These are phyloP conservation scores for Calocybe gambosa DNA, from an alignment of 1,284 basidiomycete species.

Conservation along the genomic window DNA sequence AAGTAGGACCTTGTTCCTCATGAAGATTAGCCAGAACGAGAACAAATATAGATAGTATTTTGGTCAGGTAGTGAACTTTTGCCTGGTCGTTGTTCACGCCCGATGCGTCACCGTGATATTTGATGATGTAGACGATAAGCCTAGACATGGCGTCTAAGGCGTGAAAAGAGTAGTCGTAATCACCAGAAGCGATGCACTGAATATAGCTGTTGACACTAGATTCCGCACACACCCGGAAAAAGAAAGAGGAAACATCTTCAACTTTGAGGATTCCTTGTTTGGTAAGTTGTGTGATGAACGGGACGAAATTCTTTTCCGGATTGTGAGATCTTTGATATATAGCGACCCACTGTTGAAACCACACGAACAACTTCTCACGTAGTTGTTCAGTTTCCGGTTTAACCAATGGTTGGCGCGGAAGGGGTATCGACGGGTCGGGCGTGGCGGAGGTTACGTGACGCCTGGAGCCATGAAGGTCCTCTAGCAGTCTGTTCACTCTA, in stretches of 20 bases:
- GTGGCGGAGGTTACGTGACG: constrained; percentile 33
- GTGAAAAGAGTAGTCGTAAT: constrained; percentile 79
- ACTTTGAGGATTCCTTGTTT: constrained; percentile 95
- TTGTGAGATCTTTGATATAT: constrained; percentile 89
- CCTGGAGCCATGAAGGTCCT: constrained; percentile 66
- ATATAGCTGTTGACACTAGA: constrained; percentile 90
- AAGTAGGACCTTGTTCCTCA: constrained; percentile 85
- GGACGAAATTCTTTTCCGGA: constrained; percentile 93
- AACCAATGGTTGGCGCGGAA: constrained; percentile 38
- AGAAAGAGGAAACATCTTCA: constrained; percentile 95
- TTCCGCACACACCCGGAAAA: constrained; percentile 97
- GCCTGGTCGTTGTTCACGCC: constrained; percentile 88
- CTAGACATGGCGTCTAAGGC: constrained; percentile 95
- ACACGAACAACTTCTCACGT: constrained; percentile 63
- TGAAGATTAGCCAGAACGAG: constrained; percentile 93
- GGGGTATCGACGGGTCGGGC: constrained; percentile 27
- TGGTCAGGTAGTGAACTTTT: constrained; percentile 95
- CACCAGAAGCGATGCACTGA: constrained; percentile 77
- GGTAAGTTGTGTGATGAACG: constrained; percentile 95
- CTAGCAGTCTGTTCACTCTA: constrained; percentile 50
- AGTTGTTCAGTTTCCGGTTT: constrained; percentile 69
- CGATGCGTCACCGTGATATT: constrained; percentile 93
- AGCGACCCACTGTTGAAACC: constrained; percentile 92
- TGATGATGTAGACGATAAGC: constrained; percentile 97
- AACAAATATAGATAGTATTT: constrained; percentile 96